phyloP scores from a whole-genome alignment of 2,329 filamentous ascomycete species.

The Fusarium albosuccineum region DNA sequence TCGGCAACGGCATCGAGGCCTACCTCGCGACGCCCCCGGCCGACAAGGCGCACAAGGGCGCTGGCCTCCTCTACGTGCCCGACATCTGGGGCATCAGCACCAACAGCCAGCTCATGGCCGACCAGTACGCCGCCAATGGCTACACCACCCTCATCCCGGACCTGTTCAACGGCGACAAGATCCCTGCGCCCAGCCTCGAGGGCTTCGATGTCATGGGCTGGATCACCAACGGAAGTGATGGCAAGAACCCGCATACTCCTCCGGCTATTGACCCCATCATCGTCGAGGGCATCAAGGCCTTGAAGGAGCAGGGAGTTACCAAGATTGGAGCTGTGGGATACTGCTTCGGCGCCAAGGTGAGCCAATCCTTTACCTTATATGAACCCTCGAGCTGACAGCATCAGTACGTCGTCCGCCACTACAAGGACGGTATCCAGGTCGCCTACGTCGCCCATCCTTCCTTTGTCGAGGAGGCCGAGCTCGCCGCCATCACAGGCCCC shows the following conservation, averaged over 20 bases:
- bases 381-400: not conserved
- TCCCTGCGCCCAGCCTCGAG: slow-evolving; percentile 43
- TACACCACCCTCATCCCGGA: slow-evolving; percentile 56
- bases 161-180: slow-evolving; percentile 55
- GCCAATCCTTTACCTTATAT: accelerated
- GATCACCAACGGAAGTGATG: slow-evolving; percentile 57
- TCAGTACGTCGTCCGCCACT: slow-evolving; percentile 77
- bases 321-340: slow-evolving; percentile 71
- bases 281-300: slow-evolving; percentile 61
- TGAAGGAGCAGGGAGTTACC: slow-evolving; percentile 65
- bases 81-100: slow-evolving; percentile 56
- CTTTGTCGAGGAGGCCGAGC: slow-evolving; percentile 70
- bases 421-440: slow-evolving; percentile 66
- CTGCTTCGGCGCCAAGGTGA: slow-evolving; percentile 74
- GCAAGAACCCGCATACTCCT: slow-evolving; percentile 60
- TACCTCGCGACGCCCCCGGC: slow-evolving; percentile 64
- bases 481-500: slow-evolving; percentile 68
- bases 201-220: slow-evolving; percentile 51
- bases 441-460: slow-evolving; percentile 76
- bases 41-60: slow-evolving; percentile 42
- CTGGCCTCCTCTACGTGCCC: slow-evolving; percentile 53
- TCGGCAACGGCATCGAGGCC: slow-evolving; percentile 60
- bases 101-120: slow-evolving; percentile 59
- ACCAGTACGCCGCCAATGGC: slow-evolving; percentile 54
- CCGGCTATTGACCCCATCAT: slow-evolving; percentile 52